These are phyloP conservation scores for Gonium pectorale DNA, from an alignment of 139 green algal species.

Conservation along the genomic window DNA sequence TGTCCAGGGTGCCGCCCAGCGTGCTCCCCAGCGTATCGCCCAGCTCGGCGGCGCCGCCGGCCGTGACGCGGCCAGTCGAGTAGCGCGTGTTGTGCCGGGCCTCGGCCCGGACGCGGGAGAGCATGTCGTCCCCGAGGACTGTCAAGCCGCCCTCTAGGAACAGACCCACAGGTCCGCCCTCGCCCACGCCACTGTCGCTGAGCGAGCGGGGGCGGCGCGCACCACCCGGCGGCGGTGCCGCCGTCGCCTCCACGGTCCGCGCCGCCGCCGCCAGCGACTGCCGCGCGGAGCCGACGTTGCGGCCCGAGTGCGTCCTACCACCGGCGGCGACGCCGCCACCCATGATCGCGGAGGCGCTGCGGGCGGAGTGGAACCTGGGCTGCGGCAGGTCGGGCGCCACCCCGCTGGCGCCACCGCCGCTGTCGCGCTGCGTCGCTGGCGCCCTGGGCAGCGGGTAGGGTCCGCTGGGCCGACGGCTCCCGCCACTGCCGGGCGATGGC, in stretches of 20 bases:
- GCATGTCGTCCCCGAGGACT: constrained; percentile 10
- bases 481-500: too few relatives aligned
- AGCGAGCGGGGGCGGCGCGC: neutral
- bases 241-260: neutral
- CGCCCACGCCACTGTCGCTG: constrained; percentile 17
- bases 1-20: neutral
- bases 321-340: neutral
- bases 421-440: too few relatives aligned
- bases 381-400: neutral
- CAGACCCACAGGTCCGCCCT: constrained; percentile 24
- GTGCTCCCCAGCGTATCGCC: neutral
- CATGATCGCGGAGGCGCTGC: neutral
- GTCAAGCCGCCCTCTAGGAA: neutral
- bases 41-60: neutral
- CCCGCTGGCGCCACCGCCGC: neutral
- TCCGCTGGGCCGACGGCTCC: too few relatives aligned
- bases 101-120: neutral
- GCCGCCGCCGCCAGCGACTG: neutral
- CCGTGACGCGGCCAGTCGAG: neutral
- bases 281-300: neutral
- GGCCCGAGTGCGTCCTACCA: too few relatives aligned
- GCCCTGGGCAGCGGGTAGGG: too few relatives aligned
- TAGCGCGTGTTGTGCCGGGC: constrained; percentile 12
- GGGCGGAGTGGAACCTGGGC: neutral
- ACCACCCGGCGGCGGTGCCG: too few relatives aligned